Conservation (phyloP, 257 asterid species). For the Petrea volubilis region DNA sequence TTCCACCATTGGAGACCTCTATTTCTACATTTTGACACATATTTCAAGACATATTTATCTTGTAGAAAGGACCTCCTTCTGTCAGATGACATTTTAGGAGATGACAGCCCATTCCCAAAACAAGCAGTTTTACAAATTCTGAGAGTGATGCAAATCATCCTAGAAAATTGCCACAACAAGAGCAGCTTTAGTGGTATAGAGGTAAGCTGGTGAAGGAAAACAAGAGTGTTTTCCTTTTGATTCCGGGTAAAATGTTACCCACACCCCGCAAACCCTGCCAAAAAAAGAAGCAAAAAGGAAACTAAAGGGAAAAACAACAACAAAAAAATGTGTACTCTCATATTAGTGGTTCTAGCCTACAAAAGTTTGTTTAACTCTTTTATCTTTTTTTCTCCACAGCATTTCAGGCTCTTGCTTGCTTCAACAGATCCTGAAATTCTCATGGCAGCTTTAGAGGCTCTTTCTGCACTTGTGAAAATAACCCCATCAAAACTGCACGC, state of each 20-base stretch:
- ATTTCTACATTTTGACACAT: conserved; percentile 88
- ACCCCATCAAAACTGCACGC: conserved; percentile 87
- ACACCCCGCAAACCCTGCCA: background rate
- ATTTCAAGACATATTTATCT: conserved; percentile 77
- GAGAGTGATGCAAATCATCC: conserved; percentile 79
- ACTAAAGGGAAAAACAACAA: too few relatives aligned
- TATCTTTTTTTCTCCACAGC: conserved; percentile 55
- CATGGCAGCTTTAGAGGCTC: conserved; percentile 74
- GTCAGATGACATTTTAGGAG: conserved; percentile 67
- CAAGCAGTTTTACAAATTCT: conserved; percentile 81
- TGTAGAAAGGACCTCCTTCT: conserved; percentile 83
- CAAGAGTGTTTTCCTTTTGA: conserved; percentile 1
- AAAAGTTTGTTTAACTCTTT: conserved; percentile 9
- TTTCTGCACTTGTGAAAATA: conserved; percentile 76
- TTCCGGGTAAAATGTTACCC: background rate
- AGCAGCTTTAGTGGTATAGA: conserved; percentile 82
- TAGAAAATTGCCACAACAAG: conserved; percentile 85
- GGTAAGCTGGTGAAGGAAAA: conserved; percentile 45
- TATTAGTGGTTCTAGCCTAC: background rate
- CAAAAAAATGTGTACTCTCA: background rate
- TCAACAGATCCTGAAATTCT: conserved; percentile 92
- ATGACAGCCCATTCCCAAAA: conserved; percentile 73
- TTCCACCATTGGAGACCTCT: conserved; percentile 96
- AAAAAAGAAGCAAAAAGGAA: background rate
- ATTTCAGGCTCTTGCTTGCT: conserved; percentile 92